Conservation (phyloP, 192 early-diverging fungal species). For the Bifiguratus adelaidae region DNA sequence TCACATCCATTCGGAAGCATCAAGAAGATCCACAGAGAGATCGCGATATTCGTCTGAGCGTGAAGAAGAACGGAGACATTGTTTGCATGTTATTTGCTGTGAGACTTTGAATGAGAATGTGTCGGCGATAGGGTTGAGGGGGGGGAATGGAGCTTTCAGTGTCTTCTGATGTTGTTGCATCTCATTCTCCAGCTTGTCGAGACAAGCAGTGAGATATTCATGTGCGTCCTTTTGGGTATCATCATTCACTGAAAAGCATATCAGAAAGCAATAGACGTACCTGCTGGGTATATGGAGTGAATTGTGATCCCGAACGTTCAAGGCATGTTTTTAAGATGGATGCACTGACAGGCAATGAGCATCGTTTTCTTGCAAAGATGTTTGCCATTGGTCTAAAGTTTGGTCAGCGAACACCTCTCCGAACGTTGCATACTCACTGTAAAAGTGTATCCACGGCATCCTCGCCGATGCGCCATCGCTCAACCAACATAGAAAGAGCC, state of each 20-base stretch:
- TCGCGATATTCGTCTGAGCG: conserved; percentile 2
- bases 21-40: neutral
- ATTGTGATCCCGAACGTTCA: no score
- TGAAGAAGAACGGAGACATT: neutral
- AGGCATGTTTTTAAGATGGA: no score
- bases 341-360: no score
- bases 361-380: no score
- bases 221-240: conserved; percentile 5
- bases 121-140: neutral
- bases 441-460: neutral
- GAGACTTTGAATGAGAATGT: neutral
- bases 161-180: no score
- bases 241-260: no score
- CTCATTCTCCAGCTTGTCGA: neutral
- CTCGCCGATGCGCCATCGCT: neutral
- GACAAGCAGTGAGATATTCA: conserved; percentile 1
- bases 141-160: no score
- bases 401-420: no score
- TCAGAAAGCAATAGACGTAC: no score
- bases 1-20: neutral
- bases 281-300: no score
- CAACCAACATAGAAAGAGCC: neutral
- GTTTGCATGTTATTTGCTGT: neutral
- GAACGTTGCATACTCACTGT: conserved; percentile 2
- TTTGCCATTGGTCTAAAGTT: no score